Percentiles rank a stretch among this genome's conserved stretches.
phyloP scores from a whole-genome alignment of 257 asterid genomes.

The Rauvolfia tetraphylla region DNA sequence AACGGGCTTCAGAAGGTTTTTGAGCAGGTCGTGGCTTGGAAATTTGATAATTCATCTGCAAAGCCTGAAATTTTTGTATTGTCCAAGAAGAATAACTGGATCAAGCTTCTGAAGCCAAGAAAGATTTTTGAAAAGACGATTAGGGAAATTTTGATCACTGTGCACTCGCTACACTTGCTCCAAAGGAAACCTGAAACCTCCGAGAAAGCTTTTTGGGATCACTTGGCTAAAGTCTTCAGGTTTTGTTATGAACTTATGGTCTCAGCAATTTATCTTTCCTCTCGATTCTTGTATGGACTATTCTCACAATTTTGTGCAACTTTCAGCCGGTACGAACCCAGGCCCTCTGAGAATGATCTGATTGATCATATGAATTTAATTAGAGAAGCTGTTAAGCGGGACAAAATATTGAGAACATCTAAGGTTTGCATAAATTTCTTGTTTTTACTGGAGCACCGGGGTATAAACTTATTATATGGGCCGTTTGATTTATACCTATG shows the following conservation, averaged over 20 bases:
- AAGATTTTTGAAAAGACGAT: constrained; percentile 43
- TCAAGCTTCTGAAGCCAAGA: constrained; percentile 73
- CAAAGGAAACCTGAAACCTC: constrained; percentile 57
- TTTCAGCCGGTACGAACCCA: constrained; percentile 48
- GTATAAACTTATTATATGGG: background rate
- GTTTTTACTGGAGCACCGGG: background rate
- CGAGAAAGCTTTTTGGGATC: constrained; percentile 69
- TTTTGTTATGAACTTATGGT: constrained; percentile 26
- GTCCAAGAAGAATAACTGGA: constrained; percentile 61
- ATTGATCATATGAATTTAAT: constrained; percentile 51
- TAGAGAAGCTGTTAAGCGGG: constrained; percentile 55
- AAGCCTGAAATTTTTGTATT: constrained; percentile 71
- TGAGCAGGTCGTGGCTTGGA: constrained; percentile 71
- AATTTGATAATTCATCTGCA: constrained; percentile 43
- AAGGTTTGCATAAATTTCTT: constrained; percentile 45
- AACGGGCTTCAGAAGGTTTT: constrained; percentile 62
- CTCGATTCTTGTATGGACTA: constrained; percentile 10
- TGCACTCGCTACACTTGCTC: constrained; percentile 54
- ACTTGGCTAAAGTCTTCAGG: constrained; percentile 68
- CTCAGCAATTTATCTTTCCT: background rate
- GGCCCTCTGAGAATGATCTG: constrained; percentile 74
- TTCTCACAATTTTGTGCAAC: constrained; percentile 20
- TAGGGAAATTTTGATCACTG: constrained; percentile 52
- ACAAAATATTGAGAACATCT: constrained; percentile 49
- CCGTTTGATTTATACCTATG: background rate